Conservation (phyloP, 108 stramenopile genomes). For the Nitzschia putrida region DNA sequence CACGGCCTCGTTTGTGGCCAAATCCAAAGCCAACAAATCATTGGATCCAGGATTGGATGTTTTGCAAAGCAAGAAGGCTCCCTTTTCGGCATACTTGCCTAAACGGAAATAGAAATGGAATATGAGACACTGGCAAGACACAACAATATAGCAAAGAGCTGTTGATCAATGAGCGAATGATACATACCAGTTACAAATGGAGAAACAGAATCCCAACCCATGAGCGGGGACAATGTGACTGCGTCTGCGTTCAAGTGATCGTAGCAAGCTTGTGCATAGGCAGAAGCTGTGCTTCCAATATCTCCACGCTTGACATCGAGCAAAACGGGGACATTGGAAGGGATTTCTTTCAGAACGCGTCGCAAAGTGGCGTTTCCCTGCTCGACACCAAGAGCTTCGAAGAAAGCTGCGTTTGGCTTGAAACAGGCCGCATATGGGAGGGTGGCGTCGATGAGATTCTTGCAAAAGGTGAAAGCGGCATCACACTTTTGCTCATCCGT, state of each 20-base stretch:
- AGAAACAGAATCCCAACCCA: slow-evolving; percentile 95
- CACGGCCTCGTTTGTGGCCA: slow-evolving; percentile 56
- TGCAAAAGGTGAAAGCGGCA: slow-evolving; percentile 89
- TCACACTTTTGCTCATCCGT: slow-evolving; percentile 54
- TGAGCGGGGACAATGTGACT: slow-evolving; percentile 93
- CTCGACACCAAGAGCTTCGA: slow-evolving; percentile 89
- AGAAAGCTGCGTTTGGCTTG: slow-evolving; percentile 99
- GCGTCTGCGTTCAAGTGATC: slow-evolving; percentile 85
- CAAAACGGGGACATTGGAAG: slow-evolving; percentile 79
- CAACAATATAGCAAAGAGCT: neutral
- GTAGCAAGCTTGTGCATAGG: slow-evolving; percentile 92
- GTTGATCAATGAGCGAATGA: slow-evolving; percentile 7
- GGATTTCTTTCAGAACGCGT: slow-evolving; percentile 72
- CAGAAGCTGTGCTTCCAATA: slow-evolving; percentile 93
- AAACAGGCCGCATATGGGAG: slow-evolving; percentile 78
- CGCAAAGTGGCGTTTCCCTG: slow-evolving; percentile 72
- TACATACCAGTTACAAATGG: slow-evolving; percentile 92
- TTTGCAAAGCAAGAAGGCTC: slow-evolving; percentile 97
- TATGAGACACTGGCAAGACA: neutral
- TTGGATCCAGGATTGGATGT: slow-evolving; percentile 96
- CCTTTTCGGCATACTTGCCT: slow-evolving; percentile 75
- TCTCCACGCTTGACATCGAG: slow-evolving; percentile 97
- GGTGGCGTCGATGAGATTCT: slow-evolving; percentile 89
- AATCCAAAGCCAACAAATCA: slow-evolving; percentile 79
- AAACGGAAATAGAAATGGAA: neutral